Percentiles rank a stretch among this genome's conserved stretches.
These are phyloP conservation scores for Komagataea norvegica DNA, from an alignment of 1,139 yeast species.

Conservation along the genomic window DNA sequence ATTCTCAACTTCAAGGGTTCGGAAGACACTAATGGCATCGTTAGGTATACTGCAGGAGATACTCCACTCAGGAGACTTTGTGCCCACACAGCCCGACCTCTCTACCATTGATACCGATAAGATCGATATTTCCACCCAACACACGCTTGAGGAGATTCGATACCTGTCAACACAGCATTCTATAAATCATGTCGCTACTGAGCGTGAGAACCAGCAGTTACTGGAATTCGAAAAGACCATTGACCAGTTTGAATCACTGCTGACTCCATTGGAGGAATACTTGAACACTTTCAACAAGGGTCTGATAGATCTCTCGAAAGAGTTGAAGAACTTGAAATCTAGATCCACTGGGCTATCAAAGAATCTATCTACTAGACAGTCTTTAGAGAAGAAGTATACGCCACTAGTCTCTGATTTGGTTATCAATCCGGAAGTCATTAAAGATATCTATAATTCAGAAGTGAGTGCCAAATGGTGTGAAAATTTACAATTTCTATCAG, in stretches of 20 bases:
- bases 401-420: conserved; percentile 71
- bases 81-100: neutral
- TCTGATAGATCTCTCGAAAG: conserved; percentile 53
- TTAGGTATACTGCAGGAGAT: conserved; percentile 10
- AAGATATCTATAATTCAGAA: conserved; percentile 44
- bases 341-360: conserved; percentile 56
- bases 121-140: conserved; percentile 7
- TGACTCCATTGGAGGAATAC: conserved; percentile 21
- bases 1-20: no score
- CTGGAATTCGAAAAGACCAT: conserved; percentile 15
- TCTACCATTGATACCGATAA: neutral
- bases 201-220: conserved; percentile 10
- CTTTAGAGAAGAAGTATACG: conserved; percentile 52
- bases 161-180: conserved; percentile 15
- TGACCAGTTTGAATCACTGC: conserved; percentile 14
- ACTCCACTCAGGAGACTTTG: conserved; percentile 11
- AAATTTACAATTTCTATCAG: conserved; percentile 50
- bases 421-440: conserved; percentile 64
- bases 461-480: conserved; percentile 54
- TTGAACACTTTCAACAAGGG: conserved; percentile 48
- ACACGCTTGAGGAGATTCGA: conserved; percentile 25
- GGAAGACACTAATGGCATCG: conserved; percentile 1
- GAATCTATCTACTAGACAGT: conserved; percentile 52
- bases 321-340: conserved; percentile 51
- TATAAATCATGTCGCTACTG: conserved; percentile 5